phyloP scores from a whole-genome alignment of 2,329 filamentous ascomycete genomes.

The Periconia digitata region DNA sequence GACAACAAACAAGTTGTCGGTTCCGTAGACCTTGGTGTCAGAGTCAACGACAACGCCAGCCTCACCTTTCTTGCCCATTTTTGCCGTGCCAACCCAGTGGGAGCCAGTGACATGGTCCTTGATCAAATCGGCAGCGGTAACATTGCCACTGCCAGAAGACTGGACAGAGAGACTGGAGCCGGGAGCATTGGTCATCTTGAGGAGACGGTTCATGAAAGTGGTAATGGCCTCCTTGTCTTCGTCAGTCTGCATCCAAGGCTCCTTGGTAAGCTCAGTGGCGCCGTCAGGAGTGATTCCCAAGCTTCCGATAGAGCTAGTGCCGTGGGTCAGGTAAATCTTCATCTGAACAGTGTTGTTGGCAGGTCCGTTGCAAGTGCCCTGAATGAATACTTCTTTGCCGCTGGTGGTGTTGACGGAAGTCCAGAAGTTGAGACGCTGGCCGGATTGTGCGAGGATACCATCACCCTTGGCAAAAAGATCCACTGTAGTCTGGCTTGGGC shows the following conservation, averaged over 20 bases:
- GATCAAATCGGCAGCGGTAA: conserved; percentile 41
- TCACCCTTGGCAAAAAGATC: conserved; percentile 38
- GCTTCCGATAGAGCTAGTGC: conserved; percentile 61
- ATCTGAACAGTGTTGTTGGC: conserved; percentile 37
- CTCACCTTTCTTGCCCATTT: conserved; percentile 49
- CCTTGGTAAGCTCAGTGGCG: conserved; percentile 48
- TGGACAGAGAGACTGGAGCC: conserved; percentile 33
- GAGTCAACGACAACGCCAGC: conserved; percentile 51
- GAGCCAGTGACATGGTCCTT: conserved; percentile 30
- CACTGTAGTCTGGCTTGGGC: conserved; percentile 29
- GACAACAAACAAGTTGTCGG: conserved; percentile 48
- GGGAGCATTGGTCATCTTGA: conserved; percentile 36
- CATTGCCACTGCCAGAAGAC: conserved; percentile 44
- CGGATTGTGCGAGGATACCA: conserved; percentile 50
- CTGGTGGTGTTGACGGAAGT: conserved; percentile 48
- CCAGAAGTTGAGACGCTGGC: conserved; percentile 54
- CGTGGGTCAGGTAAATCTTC: conserved; percentile 62
- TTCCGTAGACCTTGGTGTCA: conserved; percentile 51
- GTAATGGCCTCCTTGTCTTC: conserved; percentile 42
- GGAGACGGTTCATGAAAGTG: conserved; percentile 50
- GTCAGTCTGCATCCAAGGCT: conserved; percentile 56
- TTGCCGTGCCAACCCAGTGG: conserved; percentile 57
- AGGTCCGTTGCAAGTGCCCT: conserved; percentile 52
- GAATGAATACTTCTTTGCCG: conserved; percentile 40
- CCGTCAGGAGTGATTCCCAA: conserved; percentile 46